A percentile compares a stretch with the other conserved stretches of the same genome.
These are phyloP conservation scores for Candida hungchunana DNA, from an alignment of 805 yeast species.

Conservation along the genomic window DNA sequence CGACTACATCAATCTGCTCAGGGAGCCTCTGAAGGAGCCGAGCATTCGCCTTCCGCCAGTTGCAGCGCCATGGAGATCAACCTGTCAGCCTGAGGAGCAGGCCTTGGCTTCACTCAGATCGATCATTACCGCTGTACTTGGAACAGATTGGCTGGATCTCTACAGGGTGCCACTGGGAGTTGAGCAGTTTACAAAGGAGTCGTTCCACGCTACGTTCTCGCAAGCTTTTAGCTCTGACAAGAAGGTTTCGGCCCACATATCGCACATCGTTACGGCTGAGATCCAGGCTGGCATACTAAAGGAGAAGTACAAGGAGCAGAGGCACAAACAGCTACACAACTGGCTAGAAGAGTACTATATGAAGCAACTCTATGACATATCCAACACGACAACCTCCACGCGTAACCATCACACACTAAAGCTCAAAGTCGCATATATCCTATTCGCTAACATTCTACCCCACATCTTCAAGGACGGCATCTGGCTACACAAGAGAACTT, in stretches of 20 bases:
- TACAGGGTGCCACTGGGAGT: slow-evolving; percentile 3
- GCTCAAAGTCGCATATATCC: slow-evolving; percentile 16
- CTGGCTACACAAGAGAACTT: slow-evolving; percentile 17
- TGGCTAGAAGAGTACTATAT: slow-evolving; percentile 19
- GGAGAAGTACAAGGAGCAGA: neutral
- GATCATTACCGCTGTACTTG: neutral
- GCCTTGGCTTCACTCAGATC: slow-evolving; percentile 2
- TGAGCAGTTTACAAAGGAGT: slow-evolving; percentile 3
- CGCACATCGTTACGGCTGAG: slow-evolving; percentile 10
- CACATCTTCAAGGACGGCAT: slow-evolving; percentile 23
- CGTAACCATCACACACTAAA: slow-evolving; percentile 8
- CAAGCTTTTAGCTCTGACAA: slow-evolving; percentile 9
- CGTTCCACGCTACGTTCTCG: slow-evolving; percentile 2
- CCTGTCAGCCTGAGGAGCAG: neutral
- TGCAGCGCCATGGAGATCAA: slow-evolving; percentile 7
- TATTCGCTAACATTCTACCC: slow-evolving; percentile 15
- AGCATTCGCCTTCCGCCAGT: slow-evolving; percentile 8
- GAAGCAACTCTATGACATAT: slow-evolving; percentile 4
- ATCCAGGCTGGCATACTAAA: slow-evolving; percentile 11
- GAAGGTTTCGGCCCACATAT: slow-evolving; percentile 11
- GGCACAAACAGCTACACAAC: slow-evolving; percentile 10
- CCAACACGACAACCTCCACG: slow-evolving; percentile 17
- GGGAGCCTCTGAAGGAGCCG: slow-evolving; percentile 5
- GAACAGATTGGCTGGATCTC: slow-evolving; percentile 8
- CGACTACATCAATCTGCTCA: slow-evolving; percentile 11